Evolutionary conservation across 768 basidiomycete genomes (phyloP).

Genomic region (Amanita thiersii): DNA sequence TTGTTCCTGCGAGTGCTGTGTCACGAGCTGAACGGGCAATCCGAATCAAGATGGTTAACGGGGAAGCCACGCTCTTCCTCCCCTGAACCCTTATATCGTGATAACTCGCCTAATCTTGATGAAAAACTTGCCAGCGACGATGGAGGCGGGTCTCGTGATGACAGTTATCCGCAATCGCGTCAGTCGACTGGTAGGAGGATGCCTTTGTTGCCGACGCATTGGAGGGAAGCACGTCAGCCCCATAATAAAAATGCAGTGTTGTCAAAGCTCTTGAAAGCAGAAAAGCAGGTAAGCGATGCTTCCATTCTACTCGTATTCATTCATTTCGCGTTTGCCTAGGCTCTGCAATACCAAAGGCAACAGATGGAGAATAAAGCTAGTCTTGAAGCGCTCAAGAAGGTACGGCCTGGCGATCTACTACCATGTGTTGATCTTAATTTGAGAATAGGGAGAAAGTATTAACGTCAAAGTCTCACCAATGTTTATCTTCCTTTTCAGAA

Average conservation of each 20-base stretch:
- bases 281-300: conserved; percentile 14
- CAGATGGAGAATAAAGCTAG: conserved; percentile 17
- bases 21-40: conserved; percentile 41
- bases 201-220: conserved; percentile 18
- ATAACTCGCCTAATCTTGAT: conserved; percentile 6
- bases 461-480: conserved; percentile 52
- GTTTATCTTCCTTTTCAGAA: conserved; percentile 59
- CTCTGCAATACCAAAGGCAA: background rate
- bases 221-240: conserved; percentile 10
- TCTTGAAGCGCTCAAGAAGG: conserved; percentile 25
- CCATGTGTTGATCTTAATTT: conserved; percentile 16
- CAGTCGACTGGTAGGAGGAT: conserved; percentile 6
- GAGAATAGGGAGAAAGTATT: conserved; percentile 45
- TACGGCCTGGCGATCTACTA: conserved; percentile 5
- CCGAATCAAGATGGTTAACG: conserved; percentile 17
- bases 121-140: conserved; percentile 9
- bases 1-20: conserved; percentile 64
- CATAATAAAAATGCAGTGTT: conserved; percentile 3
- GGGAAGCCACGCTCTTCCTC: conserved; percentile 26
- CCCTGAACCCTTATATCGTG: conserved; percentile 22
- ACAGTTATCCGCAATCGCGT: conserved; percentile 2
- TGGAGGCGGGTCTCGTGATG: background rate
- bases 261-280: conserved; percentile 15
- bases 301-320: background rate
- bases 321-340: background rate